Evolutionary conservation across 306 rosid species (phyloP), one percentile per base, ranked within the genome.

Genomic region (Ammopiptanthus mongolicus): DNA sequence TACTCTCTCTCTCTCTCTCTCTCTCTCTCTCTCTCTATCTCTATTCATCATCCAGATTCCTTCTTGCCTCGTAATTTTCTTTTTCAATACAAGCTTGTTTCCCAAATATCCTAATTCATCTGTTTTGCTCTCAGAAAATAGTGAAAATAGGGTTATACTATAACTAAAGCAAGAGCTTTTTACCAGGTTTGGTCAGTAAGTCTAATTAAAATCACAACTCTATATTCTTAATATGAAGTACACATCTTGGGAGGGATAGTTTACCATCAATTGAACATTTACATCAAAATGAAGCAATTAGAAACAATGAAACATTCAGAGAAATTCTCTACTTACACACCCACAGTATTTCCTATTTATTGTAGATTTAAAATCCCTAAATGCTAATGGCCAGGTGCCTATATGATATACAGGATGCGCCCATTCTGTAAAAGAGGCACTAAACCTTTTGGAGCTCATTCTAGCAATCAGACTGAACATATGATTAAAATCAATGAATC

Each of bases 1-100:
- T n/a, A n/a, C 64, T 58, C 50, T 41, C 39, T 65, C 65, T 25
- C 22, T 9, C 5, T 11, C 5, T 59, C 46, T 59, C n/a, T n/a
- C 64, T 58, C 50, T 41, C 39, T 65, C 65, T 25, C 22, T 9
- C 5, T 11, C 5, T 59, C 46, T 59, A 72, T 66, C 76, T 66
- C 11, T 44, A 69, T 61, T 64, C 55, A 21, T n/a, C 42, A 19
- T 65, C 67, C 46, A 33, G 63, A 73, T 65, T 56, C 75, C 79
- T 36, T 41, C 53, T 55, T 22, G 6, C 13, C 64, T 46, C n/a
- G 25, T 22, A 29, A 37, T 72, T 64, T 69, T 42, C 29, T 2
- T 42, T 72, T 53, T 3, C 15, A n/a, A 12, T 48, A 61, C 74
- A 63, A 50, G 66, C 29, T 65, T 59, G 39, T 53, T 10, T 41